Evolutionary conservation across 805 yeast species (phyloP).

Genomic region (Brettanomyces custersianus): DNA sequence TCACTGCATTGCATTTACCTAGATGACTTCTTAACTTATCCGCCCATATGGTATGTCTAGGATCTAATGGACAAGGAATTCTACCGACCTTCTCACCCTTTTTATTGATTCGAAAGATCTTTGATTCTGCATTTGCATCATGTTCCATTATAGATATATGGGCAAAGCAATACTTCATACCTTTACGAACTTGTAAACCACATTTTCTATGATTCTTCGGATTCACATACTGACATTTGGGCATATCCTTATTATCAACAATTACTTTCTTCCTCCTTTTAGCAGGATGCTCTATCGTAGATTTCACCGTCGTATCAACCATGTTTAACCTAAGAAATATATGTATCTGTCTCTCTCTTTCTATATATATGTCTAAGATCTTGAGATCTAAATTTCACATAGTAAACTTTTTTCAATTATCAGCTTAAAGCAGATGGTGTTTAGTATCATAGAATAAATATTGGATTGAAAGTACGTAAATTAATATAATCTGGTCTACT

Average conservation of each 20-base stretch:
- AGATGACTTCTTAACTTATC: conserved; percentile 47
- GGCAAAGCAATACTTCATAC: conserved; percentile 49
- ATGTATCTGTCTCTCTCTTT: no score
- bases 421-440: no score
- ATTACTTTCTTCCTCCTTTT: background rate
- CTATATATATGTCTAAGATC: no score
- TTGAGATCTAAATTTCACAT: no score
- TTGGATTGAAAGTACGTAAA: no score
- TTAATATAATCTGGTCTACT: no score
- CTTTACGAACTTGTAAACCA: conserved; percentile 47
- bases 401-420: no score
- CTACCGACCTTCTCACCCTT: conserved; percentile 29
- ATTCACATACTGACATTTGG: conserved; percentile 40
- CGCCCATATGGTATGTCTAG: conserved; percentile 64
- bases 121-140: conserved; percentile 4
- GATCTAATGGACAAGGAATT: conserved; percentile 71
- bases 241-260: background rate
- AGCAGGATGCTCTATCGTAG: background rate
- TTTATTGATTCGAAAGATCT: conserved; percentile 12
- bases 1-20: conserved; percentile 47
- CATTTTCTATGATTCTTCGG: conserved; percentile 47
- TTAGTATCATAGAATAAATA: no score
- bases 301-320: background rate
- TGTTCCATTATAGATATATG: conserved; percentile 28
- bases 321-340: no score